Evolutionary conservation across 345 rosid genomes (phyloP), one percentile per base, ranked within the genome.

Genomic region (Sisymbrium irio): DNA sequence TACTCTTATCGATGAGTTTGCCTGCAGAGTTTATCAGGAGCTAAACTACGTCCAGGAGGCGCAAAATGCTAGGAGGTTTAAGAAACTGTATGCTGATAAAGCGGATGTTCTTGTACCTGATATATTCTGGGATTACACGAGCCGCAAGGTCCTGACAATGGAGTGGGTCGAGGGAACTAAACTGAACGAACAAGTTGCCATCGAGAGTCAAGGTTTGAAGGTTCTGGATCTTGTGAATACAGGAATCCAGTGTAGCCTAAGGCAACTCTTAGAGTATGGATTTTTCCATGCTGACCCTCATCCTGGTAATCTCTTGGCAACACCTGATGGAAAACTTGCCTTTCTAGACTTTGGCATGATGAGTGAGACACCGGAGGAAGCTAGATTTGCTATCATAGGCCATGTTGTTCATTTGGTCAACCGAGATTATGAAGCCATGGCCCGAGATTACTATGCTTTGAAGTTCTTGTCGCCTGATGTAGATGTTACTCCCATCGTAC

Each of bases 351-450:
- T 91, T 79, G 97, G 99, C 27, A 94, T 94, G 99, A 94, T 94
- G 97, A 94, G 99, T 75, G 97, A 94, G 81, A 91, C 99, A 68
- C 99, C 99, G 5, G 99, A 94, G 85, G 96, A 83, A 66, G 99
- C 99, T 49, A 89, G 99, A 80, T 83, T 71, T 81, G 97, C 99
- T 12, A 94, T 94, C 39, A 91, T 94, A 30, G 99, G 99, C 46
- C 95, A 89, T 67, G 88, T 89, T 64, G 95, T 89, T 74, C 99
- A 94, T 84, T 73, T 94, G 84, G 99, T 94, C 17, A 94, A 91
- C 84, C 81, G 99, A 61, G 99, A 94, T 77, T 91, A 94, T 70
- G 97, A 91, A 79, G 97, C 99, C 66, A 94, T 94, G 99, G 97
- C 99, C 36, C 85, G 83, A 71, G 99, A 94, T 80, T 94, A 91